These are phyloP conservation scores for Saccharomyces uvarum DNA, from an alignment of 1,139 yeast species.

Conservation along the genomic window DNA sequence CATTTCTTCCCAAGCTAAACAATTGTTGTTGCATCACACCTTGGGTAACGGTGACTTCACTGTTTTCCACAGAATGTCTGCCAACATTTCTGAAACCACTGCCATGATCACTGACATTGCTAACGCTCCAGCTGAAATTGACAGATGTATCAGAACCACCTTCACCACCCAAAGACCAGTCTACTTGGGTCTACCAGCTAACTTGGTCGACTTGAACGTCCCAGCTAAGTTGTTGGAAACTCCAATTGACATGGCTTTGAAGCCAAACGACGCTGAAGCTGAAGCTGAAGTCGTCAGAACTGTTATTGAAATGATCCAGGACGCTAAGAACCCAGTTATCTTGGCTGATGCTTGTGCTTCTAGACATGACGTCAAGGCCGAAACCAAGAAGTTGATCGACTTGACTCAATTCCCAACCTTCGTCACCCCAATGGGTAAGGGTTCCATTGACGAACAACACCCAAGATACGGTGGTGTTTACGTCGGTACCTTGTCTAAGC, in stretches of 20 bases:
- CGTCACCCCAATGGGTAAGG: conserved; percentile 89
- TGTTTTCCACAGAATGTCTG: conserved; percentile 69
- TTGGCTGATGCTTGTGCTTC: conserved; percentile 84
- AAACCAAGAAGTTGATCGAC: conserved; percentile 56
- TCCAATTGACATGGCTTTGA: conserved; percentile 56
- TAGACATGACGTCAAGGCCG: conserved; percentile 61
- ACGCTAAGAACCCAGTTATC: conserved; percentile 62
- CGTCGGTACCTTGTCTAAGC: conserved; percentile 71
- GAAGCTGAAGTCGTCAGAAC: conserved; percentile 64
- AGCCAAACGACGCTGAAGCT: conserved; percentile 60
- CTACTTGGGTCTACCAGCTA: conserved; percentile 76
- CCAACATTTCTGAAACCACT: conserved; percentile 59
- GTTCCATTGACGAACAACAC: conserved; percentile 64
- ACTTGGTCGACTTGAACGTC: conserved; percentile 60
- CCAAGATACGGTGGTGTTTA: conserved; percentile 81
- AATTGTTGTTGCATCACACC: conserved; percentile 55
- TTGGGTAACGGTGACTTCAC: conserved; percentile 81
- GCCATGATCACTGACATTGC: conserved; percentile 54
- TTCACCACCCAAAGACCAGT: conserved; percentile 73
- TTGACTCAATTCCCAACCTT: conserved; percentile 73
- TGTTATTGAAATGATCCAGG: conserved; percentile 44
- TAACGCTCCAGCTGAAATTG: conserved; percentile 62
- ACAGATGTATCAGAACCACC: conserved; percentile 67
- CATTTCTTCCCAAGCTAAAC: conserved; percentile 55
- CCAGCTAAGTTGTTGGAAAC: conserved; percentile 49